A percentile compares a stretch with the other conserved stretches of the same genome.
Evolutionary conservation across 805 yeast species (phyloP).

Genomic region (Yarrowia porcina): DNA sequence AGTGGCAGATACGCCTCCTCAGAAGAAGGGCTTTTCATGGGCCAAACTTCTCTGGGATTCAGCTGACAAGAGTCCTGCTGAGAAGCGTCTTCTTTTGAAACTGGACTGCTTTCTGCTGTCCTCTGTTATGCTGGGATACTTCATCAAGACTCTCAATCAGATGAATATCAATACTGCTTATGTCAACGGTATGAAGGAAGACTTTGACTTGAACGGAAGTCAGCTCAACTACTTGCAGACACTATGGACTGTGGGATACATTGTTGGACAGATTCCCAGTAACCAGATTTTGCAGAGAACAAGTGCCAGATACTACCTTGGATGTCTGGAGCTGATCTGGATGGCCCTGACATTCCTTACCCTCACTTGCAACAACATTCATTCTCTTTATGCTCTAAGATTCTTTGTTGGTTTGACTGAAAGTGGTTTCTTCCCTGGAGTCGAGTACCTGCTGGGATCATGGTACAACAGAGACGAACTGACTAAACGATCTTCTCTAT

Average conservation of each 20-base stretch:
- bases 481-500: neutral
- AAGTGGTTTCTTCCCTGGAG: conserved; percentile 46
- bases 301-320: conserved; percentile 41
- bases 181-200: conserved; percentile 48
- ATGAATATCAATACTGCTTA: conserved; percentile 47
- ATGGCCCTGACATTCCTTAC: conserved; percentile 39
- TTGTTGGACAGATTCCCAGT: conserved; percentile 34
- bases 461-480: conserved; percentile 42
- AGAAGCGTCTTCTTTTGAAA: conserved; percentile 40
- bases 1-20: neutral
- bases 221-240: conserved; percentile 46
- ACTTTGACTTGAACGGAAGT: conserved; percentile 43
- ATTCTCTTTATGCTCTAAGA: conserved; percentile 40
- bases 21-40: neutral
- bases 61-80: conserved; percentile 42
- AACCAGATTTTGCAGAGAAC: conserved; percentile 34
- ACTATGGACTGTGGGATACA: conserved; percentile 29
- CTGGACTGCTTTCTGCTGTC: conserved; percentile 43
- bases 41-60: conserved; percentile 32
- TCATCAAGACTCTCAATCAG: conserved; percentile 41
- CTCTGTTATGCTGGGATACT: conserved; percentile 47
- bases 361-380: conserved; percentile 38
- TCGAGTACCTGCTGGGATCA: conserved; percentile 35
- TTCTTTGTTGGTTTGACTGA: conserved; percentile 44
- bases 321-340: conserved; percentile 38